Percentiles rank a stretch among this genome's conserved stretches.
Conservation (phyloP, 306 rosid species). For the Fragaria vesca region DNA sequence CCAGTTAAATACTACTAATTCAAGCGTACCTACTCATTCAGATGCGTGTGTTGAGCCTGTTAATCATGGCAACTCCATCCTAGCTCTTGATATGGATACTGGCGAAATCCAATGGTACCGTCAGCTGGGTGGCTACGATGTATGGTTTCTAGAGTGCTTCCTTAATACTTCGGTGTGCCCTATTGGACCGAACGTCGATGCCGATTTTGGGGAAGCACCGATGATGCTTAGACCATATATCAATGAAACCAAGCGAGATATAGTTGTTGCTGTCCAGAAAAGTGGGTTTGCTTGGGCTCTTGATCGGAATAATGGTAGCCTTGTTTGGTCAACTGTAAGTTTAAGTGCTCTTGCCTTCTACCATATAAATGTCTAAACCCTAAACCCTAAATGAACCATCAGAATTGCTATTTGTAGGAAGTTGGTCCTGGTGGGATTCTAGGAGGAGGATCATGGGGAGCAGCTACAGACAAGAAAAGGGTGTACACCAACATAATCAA, state of each 20-base stretch:
- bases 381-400: no score
- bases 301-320: slow-evolving; percentile 47
- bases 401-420: slow-evolving; percentile 20
- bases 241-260: slow-evolving; percentile 37
- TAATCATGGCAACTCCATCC: slow-evolving; percentile 55
- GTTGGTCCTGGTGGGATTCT: slow-evolving; percentile 48
- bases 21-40: slow-evolving; percentile 26
- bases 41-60: slow-evolving; percentile 55
- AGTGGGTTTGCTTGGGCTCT: slow-evolving; percentile 70
- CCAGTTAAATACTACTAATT: slow-evolving; percentile 35
- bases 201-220: slow-evolving; percentile 64
- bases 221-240: slow-evolving; percentile 34
- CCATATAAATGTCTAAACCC: background rate
- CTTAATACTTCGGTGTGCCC: slow-evolving; percentile 42
- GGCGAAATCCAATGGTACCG: slow-evolving; percentile 52
- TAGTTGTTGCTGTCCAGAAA: slow-evolving; percentile 59
- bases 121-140: slow-evolving; percentile 69
- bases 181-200: slow-evolving; percentile 42
- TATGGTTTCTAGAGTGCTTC: slow-evolving; percentile 48
- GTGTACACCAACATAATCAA: slow-evolving; percentile 58
- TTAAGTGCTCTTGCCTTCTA: background rate
- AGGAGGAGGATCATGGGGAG: slow-evolving; percentile 61
- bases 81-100: slow-evolving; percentile 57
- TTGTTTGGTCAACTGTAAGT: slow-evolving; percentile 43
- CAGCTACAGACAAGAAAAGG: slow-evolving; percentile 47